Conservation (phyloP, 306 rosid species). For the Hippophae gyantsensis region DNA sequence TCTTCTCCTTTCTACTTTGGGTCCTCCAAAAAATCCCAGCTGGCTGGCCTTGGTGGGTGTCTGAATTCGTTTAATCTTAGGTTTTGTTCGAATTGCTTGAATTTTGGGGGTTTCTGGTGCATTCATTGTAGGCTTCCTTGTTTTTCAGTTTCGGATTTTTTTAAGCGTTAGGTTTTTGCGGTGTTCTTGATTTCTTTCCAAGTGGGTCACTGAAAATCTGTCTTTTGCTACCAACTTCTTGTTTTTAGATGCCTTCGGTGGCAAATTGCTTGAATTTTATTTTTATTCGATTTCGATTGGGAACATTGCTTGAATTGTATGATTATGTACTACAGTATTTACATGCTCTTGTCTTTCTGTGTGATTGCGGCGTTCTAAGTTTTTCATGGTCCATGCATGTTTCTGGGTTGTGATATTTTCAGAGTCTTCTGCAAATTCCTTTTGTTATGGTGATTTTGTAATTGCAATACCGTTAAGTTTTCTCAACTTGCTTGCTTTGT, state of each 20-base stretch:
- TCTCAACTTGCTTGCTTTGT: no score
- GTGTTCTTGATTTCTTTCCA: not conserved
- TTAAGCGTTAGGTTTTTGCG: not conserved
- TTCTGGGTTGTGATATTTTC: no score
- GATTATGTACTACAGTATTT: no score
- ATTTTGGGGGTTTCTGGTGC: not conserved
- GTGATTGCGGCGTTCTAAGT: no score
- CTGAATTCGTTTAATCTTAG: not conserved
- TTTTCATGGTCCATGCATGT: no score
- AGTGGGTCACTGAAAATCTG: not conserved
- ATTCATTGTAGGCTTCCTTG: not conserved
- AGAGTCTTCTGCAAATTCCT: no score
- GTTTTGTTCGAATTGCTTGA: not conserved
- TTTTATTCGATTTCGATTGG: no score
- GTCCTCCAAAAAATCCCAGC: slow-evolving; percentile 55
- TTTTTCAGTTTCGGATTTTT: not conserved
- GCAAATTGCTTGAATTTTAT: not conserved
- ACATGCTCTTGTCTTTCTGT: no score
- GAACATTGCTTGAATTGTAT: no score
- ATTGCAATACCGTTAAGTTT: no score
- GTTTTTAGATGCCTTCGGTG: not conserved
- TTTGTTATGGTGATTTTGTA: no score
- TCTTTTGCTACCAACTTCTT: not conserved
- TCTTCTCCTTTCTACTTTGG: slow-evolving; percentile 37
- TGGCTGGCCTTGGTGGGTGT: slow-evolving; percentile 41